Percentiles rank a stretch among this genome's conserved stretches.
phyloP scores from a whole-genome alignment of 257 asterid genomes.

The Henckelia pumila region DNA sequence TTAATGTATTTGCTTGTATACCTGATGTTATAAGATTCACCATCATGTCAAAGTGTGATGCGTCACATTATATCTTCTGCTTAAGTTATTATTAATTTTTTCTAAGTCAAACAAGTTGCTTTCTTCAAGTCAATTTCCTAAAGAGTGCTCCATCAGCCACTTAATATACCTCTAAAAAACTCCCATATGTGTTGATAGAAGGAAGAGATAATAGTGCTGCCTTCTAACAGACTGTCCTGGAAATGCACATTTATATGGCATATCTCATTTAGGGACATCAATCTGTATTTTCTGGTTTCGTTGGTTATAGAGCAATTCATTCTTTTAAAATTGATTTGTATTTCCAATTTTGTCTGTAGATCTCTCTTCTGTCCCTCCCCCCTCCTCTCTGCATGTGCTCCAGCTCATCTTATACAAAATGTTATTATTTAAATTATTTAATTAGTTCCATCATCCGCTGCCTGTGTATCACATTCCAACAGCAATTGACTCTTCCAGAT shows the following conservation, averaged over 20 bases:
- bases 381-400: background rate
- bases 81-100: background rate
- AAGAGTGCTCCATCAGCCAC: background rate
- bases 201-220: background rate
- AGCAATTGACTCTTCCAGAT: slow-evolving; percentile 18
- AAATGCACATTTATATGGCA: background rate
- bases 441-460: no score
- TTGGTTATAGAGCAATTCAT: background rate
- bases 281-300: background rate
- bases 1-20: background rate
- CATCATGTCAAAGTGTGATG: background rate
- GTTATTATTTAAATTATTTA: background rate
- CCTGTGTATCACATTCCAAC: background rate
- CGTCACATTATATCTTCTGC: background rate
- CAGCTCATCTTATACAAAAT: background rate
- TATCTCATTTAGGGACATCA: background rate
- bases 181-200: slow-evolving; percentile 3
- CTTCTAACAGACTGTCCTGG: background rate
- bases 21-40: background rate
- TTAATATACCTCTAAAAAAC: background rate
- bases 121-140: background rate
- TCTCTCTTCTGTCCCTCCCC: background rate
- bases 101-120: no score
- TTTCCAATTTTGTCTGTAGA: background rate
- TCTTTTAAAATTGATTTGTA: slow-evolving; percentile 1